These are phyloP conservation scores for Hygrophila difformis DNA, from an alignment of 257 asterid species.

Conservation along the genomic window DNA sequence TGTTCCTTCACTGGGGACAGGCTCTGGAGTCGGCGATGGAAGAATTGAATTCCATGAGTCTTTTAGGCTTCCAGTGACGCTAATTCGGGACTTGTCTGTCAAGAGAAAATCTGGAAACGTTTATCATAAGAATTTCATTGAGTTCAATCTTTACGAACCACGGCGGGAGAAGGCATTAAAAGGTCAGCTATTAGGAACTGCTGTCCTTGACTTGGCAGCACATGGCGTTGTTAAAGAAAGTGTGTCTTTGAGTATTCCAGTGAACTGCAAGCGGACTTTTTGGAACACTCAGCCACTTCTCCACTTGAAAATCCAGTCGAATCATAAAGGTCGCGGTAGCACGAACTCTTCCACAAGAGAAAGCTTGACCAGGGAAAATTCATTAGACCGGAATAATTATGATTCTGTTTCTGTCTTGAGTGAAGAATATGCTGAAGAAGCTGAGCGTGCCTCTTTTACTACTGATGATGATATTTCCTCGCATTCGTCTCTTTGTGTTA, in stretches of 20 bases:
- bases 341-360: constrained; percentile 41
- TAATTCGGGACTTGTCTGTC: constrained; percentile 37
- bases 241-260: constrained; percentile 36
- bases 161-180: constrained; percentile 55
- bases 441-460: constrained; percentile 46
- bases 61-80: constrained; percentile 50
- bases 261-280: constrained; percentile 65
- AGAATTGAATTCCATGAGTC: constrained; percentile 61
- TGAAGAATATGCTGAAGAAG: constrained; percentile 78
- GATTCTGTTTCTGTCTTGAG: constrained; percentile 57
- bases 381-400: constrained; percentile 32
- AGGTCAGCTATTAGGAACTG: constrained; percentile 74
- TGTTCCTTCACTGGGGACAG: constrained; percentile 45
- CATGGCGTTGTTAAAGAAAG: constrained; percentile 44
- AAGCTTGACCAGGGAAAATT: constrained; percentile 37
- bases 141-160: constrained; percentile 66
- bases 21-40: constrained; percentile 55
- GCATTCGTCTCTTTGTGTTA: constrained; percentile 43
- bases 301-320: constrained; percentile 42
- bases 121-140: constrained; percentile 57
- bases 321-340: constrained; percentile 33
- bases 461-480: constrained; percentile 68
- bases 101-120: constrained; percentile 34
- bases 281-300: constrained; percentile 69
- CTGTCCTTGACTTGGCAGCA: constrained; percentile 64